A percentile compares a stretch with the other conserved stretches of the same genome.
phyloP scores from a whole-genome alignment of 164 flowering plant species.

The Stephania cephalantha region DNA sequence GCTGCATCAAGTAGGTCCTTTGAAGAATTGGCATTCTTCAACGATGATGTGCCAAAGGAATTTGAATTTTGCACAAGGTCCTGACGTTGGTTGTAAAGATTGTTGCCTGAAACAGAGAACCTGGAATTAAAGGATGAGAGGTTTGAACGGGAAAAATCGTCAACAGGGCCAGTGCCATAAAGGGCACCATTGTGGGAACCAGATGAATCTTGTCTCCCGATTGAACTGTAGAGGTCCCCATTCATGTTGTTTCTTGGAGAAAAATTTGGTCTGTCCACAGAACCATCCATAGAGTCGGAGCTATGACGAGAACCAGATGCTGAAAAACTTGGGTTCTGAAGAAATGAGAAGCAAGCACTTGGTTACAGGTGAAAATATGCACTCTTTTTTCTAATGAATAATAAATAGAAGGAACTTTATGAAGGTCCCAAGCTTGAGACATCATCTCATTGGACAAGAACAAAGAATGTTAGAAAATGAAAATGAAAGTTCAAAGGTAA shows the following conservation, averaged over 20 bases:
- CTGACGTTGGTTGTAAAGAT: slow-evolving; percentile 21
- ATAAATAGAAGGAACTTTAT: neutral
- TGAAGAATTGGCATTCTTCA: slow-evolving; percentile 34
- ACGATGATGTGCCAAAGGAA: slow-evolving; percentile 25
- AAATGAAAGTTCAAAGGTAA: neutral
- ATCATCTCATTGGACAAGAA: neutral
- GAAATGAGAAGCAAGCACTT: slow-evolving; percentile 2
- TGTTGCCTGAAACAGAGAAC: slow-evolving; percentile 19
- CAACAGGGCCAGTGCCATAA: slow-evolving; percentile 17
- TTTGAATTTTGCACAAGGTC: slow-evolving; percentile 21
- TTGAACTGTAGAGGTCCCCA: slow-evolving; percentile 22
- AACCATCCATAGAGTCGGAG: slow-evolving; percentile 46
- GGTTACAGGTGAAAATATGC: slow-evolving; percentile 2
- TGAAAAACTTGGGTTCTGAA: slow-evolving; percentile 56
- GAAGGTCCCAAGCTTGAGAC: neutral
- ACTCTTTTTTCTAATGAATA: neutral
- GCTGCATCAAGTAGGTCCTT: slow-evolving; percentile 57
- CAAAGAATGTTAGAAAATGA: neutral
- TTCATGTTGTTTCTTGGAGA: slow-evolving; percentile 31
- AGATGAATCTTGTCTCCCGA: slow-evolving; percentile 34
- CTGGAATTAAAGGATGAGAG: slow-evolving; percentile 42
- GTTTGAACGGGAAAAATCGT: slow-evolving; percentile 33
- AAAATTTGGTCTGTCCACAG: slow-evolving; percentile 23
- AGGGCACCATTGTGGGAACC: slow-evolving; percentile 29
- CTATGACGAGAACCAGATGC: slow-evolving; percentile 49